Evolutionary conservation across 2,329 filamentous ascomycete species (phyloP).

Genomic region (Colletotrichum navitas): DNA sequence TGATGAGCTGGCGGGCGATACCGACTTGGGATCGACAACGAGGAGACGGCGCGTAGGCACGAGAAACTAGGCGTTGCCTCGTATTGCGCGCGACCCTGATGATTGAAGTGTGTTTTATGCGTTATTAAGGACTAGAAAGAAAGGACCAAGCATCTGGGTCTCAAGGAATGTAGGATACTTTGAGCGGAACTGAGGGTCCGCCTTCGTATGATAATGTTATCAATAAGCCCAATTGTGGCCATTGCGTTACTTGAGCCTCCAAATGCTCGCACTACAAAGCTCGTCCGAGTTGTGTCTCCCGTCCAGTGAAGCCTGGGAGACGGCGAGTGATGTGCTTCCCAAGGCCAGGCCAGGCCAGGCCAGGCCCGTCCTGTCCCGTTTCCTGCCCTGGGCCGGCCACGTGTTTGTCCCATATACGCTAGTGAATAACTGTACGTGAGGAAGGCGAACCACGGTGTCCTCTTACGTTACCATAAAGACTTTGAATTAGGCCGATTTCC

Average conservation of each 20-base stretch:
- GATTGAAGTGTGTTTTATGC: background rate
- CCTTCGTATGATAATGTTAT: slow-evolving; percentile 32
- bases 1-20: slow-evolving; percentile 61
- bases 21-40: slow-evolving; percentile 48
- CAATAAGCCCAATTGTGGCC: slow-evolving; percentile 11
- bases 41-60: slow-evolving; percentile 54
- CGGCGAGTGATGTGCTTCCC: background rate
- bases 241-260: background rate
- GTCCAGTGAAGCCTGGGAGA: background rate
- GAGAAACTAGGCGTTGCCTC: slow-evolving; percentile 49
- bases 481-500: background rate
- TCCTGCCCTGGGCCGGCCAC: background rate
- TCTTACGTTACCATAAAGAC: background rate
- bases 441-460: background rate
- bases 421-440: too few species aligned
- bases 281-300: background rate
- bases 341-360: background rate
- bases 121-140: background rate
- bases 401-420: background rate
- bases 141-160: background rate
- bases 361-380: background rate
- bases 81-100: slow-evolving; percentile 12
- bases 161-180: slow-evolving; percentile 26
- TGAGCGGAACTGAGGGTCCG: background rate
- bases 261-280: background rate